Base-by-base conservation (phyloP, 768 basidiomycete species). In the Cytidiella melzeri region DNA sequence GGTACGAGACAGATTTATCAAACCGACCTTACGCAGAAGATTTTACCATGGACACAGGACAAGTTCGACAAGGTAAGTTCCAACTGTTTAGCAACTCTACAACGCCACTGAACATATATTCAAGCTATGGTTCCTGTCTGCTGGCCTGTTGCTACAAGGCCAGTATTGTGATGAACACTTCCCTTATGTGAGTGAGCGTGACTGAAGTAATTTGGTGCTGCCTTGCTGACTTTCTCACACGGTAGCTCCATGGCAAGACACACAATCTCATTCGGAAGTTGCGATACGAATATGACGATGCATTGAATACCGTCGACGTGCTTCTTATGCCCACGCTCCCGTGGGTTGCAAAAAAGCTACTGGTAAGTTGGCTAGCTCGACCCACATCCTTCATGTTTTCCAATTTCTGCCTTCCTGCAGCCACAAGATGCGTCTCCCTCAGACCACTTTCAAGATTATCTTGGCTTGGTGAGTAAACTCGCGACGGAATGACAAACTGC, bases 181-280 rank as follows among this genome's bases (percentile, higher is more conserved):
- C 51, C 66, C 58, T 6, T 47, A 52, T n/a, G 57, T 59, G 6
- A 39, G 45, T 25, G 13, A 4, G 10, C 20, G 10, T 9, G 9
- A n/a, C 40, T 19, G 21, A 45, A 26, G 12, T 48, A n/a, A n/a
- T n/a, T n/a, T n/a, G n/a, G n/a, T 20, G 7, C 34, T 3, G 5
- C 23, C 18, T 21, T n/a, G 21, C 36, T 43, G 19, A 25, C 42
- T 39, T 26, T 3, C 12, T 5, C 23, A 7, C 30, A 34, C 9
- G 19, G 3, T 30, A 60, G 58, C 50, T 60, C 5, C 48, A 60
- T 24, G 70, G 70, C 20, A 67, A 67, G 41, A 65, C 69, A 1
- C 64, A 66, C 51, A 72, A 73, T 55, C 55, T 71, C 9, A 53
- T 67, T n/a, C 57, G 72, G 28, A 64, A 64, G 41, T 60, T 70